phyloP scores from a whole-genome alignment of 1,284 basidiomycete species.

The Moniliophthora roreri region DNA sequence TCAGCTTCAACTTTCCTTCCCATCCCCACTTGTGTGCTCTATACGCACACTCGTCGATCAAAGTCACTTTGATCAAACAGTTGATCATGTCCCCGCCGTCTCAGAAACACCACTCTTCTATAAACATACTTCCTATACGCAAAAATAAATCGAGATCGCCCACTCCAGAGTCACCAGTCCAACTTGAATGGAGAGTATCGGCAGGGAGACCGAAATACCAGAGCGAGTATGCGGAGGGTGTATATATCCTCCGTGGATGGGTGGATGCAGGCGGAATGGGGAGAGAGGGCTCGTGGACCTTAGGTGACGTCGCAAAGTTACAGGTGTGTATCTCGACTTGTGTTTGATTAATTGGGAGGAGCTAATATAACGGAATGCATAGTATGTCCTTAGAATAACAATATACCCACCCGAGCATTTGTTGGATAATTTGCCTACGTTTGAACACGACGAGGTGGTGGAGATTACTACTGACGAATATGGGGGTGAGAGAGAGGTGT shows the following conservation, averaged over 20 bases:
- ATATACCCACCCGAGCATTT: conserved; percentile 32
- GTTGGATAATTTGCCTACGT: conserved; percentile 36
- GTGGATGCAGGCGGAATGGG: conserved; percentile 12
- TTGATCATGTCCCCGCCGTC: neutral
- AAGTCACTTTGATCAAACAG: neutral
- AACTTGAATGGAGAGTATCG: conserved; percentile 3
- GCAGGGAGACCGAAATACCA: conserved; percentile 10
- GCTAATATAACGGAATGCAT: conserved; percentile 9
- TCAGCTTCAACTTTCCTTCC: conserved; percentile 1
- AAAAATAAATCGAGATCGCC: too few relatives aligned
- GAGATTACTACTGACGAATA: conserved; percentile 43
- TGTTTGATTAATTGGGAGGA: neutral
- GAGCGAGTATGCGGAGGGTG: conserved; percentile 15
- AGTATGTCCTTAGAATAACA: conserved; percentile 41
- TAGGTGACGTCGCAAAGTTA: conserved; percentile 4
- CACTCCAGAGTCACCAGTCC: neutral
- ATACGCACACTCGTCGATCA: neutral
- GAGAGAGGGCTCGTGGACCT: conserved; percentile 14
- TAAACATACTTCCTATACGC: neutral
- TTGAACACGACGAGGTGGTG: conserved; percentile 37
- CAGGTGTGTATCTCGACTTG: conserved; percentile 3
- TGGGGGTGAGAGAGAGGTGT: conserved; percentile 38
- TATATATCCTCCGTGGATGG: conserved; percentile 13
- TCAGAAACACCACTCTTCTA: neutral
- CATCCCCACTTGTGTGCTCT: neutral